Conservation (phyloP, 345 rosid genomes). For the Boechera divaricarpa region DNA sequence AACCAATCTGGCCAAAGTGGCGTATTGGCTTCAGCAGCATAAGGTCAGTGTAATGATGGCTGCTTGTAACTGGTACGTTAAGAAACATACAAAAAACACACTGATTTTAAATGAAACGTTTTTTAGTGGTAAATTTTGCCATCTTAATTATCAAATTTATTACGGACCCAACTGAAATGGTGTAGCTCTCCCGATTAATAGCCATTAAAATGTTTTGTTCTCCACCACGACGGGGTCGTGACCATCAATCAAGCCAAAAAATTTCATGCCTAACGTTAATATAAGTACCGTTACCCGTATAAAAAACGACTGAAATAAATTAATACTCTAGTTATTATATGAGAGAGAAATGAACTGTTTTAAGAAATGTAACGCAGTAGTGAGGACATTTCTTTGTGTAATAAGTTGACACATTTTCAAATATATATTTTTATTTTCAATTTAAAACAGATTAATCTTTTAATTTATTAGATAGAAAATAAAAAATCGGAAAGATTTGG, state of each 20-base stretch:
- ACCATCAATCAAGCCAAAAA: too few species aligned
- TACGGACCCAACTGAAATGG: background rate
- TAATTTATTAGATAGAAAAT: background rate
- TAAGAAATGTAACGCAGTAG: background rate
- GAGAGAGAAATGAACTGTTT: background rate
- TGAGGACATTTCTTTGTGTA: background rate
- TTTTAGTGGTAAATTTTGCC: background rate
- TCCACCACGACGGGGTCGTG: background rate
- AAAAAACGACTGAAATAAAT: background rate
- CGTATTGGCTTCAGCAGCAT: conserved; percentile 98
- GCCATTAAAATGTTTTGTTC: conserved; percentile 8
- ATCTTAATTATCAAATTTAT: background rate
- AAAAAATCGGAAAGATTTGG: background rate
- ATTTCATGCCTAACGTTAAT: conserved; percentile 15
- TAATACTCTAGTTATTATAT: background rate
- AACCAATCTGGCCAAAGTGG: conserved; percentile 97
- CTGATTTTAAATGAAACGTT: background rate
- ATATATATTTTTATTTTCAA: background rate
- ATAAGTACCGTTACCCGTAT: conserved; percentile 5
- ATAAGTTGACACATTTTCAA: background rate
- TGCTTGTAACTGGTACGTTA: conserved; percentile 49
- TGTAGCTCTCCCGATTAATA: background rate
- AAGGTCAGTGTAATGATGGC: conserved; percentile 96
- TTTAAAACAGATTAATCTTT: background rate
- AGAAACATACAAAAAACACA: background rate